Conservation (phyloP, 352 stramenopile genomes). For the Phytophthora capsici region DNA sequence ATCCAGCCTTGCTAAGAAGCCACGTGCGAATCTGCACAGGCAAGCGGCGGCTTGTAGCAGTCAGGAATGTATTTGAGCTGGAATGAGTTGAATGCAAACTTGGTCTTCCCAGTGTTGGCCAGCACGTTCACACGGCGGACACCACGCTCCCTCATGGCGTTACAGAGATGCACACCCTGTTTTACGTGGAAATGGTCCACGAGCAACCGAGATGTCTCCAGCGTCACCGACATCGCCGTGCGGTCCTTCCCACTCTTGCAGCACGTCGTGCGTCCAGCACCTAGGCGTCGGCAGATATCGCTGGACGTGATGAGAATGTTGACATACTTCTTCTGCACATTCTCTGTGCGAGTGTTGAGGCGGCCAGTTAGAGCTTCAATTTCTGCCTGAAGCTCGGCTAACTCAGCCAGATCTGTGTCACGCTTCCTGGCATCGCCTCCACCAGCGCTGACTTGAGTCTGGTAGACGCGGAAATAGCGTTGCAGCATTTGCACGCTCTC, state of each 20-base stretch:
- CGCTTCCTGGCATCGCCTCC: conserved; percentile 31
- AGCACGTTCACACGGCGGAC: conserved; percentile 87
- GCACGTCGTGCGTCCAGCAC: conserved; percentile 93
- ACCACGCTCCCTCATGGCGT: conserved; percentile 86
- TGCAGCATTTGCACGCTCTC: conserved; percentile 75
- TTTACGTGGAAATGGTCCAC: conserved; percentile 90
- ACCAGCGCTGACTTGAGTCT: conserved; percentile 58
- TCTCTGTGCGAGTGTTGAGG: conserved; percentile 66
- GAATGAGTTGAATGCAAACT: conserved; percentile 97
- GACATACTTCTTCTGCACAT: conserved; percentile 87
- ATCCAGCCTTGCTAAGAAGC: conserved; percentile 52
- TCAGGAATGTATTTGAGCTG: conserved; percentile 97
- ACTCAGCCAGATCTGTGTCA: conserved; percentile 36
- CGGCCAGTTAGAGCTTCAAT: conserved; percentile 63
- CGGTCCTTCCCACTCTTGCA: conserved; percentile 98
- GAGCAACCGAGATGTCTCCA: conserved; percentile 93
- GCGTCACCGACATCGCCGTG: conserved; percentile 97
- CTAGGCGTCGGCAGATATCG: conserved; percentile 90
- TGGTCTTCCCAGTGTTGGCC: conserved; percentile 89
- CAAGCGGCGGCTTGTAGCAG: conserved; percentile 91
- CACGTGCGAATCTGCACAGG: conserved; percentile 79
- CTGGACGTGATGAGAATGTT: conserved; percentile 89
- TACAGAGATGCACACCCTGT: conserved; percentile 84
- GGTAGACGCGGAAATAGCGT: conserved; percentile 82
- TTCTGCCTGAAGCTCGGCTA: conserved; percentile 63